Evolutionary conservation across 1,139 yeast species (phyloP).

Genomic region (Insectozyma bohioensis): DNA sequence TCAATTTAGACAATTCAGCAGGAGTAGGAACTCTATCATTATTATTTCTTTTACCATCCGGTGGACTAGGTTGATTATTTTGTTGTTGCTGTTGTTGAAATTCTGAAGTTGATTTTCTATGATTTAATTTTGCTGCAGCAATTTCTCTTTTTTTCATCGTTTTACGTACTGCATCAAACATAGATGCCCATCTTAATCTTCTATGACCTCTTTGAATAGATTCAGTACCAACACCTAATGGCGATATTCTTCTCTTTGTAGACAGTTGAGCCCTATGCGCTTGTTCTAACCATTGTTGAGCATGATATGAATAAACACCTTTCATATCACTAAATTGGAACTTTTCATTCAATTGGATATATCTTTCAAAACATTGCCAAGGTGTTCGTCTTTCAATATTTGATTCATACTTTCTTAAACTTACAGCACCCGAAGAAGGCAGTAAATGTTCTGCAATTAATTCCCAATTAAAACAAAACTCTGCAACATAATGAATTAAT

Average conservation of each 20-base stretch:
- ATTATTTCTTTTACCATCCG: conserved; percentile 17
- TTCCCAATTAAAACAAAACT: conserved; percentile 91
- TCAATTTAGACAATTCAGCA: conserved; percentile 75
- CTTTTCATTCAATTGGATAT: conserved; percentile 86
- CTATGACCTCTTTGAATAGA: conserved; percentile 92
- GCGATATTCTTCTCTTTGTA: conserved; percentile 83
- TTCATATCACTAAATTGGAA: conserved; percentile 84
- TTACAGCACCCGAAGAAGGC: conserved; percentile 56
- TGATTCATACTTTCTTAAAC: conserved; percentile 65
- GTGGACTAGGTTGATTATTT: conserved; percentile 19
- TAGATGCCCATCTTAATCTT: conserved; percentile 85
- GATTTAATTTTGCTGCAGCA: conserved; percentile 35
- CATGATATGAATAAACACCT: conserved; percentile 80
- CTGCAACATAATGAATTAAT: conserved; percentile 78
- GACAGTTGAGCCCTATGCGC: conserved; percentile 87
- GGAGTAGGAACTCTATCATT: conserved; percentile 65
- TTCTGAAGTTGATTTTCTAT: conserved; percentile 26
- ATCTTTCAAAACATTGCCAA: conserved; percentile 98
- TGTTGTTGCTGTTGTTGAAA: conserved; percentile 12
- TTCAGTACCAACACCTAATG: conserved; percentile 87
- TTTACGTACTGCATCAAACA: conserved; percentile 94
- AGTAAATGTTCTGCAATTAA: conserved; percentile 76
- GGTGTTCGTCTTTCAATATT: conserved; percentile 94
- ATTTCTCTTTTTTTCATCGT: conserved; percentile 83
- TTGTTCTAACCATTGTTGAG: conserved; percentile 90